phyloP scores from a whole-genome alignment of 2,329 filamentous ascomycete species.

The Stromatinia cepivora region DNA sequence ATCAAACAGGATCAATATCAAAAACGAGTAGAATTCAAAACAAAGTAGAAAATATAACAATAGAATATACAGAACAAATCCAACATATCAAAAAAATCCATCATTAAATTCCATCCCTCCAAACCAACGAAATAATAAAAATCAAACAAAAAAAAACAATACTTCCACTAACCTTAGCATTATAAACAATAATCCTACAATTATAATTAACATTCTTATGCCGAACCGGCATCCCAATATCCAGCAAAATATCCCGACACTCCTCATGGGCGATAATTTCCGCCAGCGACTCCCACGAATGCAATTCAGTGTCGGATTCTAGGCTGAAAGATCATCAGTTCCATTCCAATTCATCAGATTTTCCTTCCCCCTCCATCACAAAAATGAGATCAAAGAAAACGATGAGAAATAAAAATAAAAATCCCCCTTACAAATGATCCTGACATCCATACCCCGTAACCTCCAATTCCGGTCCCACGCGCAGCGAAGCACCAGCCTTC shows the following conservation, averaged over 20 bases:
- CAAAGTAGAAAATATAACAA: too few relatives aligned
- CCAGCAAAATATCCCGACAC: conserved; percentile 65
- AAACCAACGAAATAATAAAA: too few relatives aligned
- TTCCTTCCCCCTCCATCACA: accelerated
- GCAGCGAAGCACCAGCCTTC: conserved; percentile 53
- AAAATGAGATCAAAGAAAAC: too few relatives aligned
- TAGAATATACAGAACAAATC: too few relatives aligned
- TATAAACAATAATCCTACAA: conserved; percentile 61
- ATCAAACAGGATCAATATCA: background rate
- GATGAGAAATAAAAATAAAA: too few relatives aligned
- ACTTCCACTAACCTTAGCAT: conserved; percentile 44
- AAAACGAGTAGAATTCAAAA: too few relatives aligned
- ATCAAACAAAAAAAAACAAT: background rate
- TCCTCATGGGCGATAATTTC: conserved; percentile 60
- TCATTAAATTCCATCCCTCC: too few relatives aligned
- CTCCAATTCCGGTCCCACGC: conserved; percentile 52
- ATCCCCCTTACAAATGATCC: conserved; percentile 47
- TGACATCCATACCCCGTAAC: conserved; percentile 57
- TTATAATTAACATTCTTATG: conserved; percentile 62
- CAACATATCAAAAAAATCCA: too few relatives aligned
- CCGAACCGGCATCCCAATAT: conserved; percentile 62
- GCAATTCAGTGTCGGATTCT: conserved; percentile 53
- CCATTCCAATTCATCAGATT: background rate
- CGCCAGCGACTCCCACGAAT: conserved; percentile 46
- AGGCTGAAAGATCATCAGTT: conserved; percentile 21